Evolutionary conservation across 352 stramenopile species (phyloP), one percentile per base, ranked within the genome.

Genomic region (Elongisporangium prolatum): DNA sequence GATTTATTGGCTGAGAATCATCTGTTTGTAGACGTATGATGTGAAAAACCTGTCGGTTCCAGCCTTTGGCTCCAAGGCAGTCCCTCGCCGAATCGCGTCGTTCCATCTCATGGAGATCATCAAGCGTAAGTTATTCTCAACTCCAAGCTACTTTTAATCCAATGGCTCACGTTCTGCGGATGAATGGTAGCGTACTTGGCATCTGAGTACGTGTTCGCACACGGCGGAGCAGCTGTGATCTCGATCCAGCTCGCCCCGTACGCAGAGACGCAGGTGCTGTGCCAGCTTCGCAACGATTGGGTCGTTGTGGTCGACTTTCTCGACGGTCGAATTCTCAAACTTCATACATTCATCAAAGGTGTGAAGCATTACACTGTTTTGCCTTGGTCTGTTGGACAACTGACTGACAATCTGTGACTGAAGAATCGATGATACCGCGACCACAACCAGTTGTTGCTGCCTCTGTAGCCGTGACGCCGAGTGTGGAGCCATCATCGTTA

Each of bases 251-350:
- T 77, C 6, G 18, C 71, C 3, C 78, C 63, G 0, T 61, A 69
- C 16, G 77, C 62, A 0, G 63, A 60, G 13, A 77, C 68, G 0
- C 71, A 86, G 50, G 56, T 89, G 18, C 51, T 89, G 13, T 81
- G 77, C 55, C 80, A 92, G 40, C 63, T 92, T 7, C 74, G 77
- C 9, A 92, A 89, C 44, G 80, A 90, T 59, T 91, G 82, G 82
- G 57, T 89, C 17, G 67, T 88, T 20, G 63, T 85, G 11, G 48
- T 89, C 4, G 82, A 91, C 53, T 72, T 72, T 21, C 53, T 76
- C 11, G 54, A 37, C 20, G 65, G 71, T 9, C 53, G 56, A 0
- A 56, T 86, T 21, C n/a, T 75, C 17, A 87, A 87, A 59, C 60
- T 89, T 4, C 75, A 88, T 51, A 86, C 77, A 4, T 77, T 80